Base-by-base conservation (phyloP, 2,329 filamentous ascomycete species). In the Apiospora arundinis region DNA sequence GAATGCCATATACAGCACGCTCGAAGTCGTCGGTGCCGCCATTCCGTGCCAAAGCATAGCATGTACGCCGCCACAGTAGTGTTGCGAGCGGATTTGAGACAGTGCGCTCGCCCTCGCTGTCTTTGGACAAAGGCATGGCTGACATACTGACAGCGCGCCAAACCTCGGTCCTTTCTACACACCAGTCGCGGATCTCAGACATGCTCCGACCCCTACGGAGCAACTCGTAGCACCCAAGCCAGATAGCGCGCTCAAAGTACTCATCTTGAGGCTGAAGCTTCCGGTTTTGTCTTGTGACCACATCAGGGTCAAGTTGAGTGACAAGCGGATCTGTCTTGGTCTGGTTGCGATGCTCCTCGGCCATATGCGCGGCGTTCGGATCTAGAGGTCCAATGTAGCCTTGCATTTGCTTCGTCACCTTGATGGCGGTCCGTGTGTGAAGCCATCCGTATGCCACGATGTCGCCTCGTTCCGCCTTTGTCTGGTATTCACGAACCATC, bases 141-240 rank as follows among this genome's bases (percentile, higher is more conserved):
- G 93, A 93, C 77, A 98, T 89, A 72, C 92, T 93, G 46, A 95
- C 88, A 56, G 94, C 94, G 73, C 95, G 91, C 95, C 95, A 99
- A 73, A 92, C 89, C 82, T 98, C 95, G 12, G 94, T 93, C 72
- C 93, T 89, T 76, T 95, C 93, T 66, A 92, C 85, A 77, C 95
- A 97, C 94, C 95, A 98, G 67, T 95, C 92, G 70, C 91, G 89
- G 74, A 98, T 93, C 48, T 92, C 89, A 11, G 88, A 83, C 83
- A 93, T 90, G 73, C 87, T 90, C 75, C 90, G 91, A n/a, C 96
- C 96, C 65, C 95, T 91, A 67, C 95, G 91, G 69, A 99, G 86
- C 85, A 97, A 93, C 80, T 97, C 94, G 85, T 95, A 98, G 82
- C 94, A 96, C n/a, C 93, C 92, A 73, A 95, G 88, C 95, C 96